Evolutionary conservation across 2,329 filamentous ascomycete genomes (phyloP).

Genomic region (Capronia epimyces): DNA sequence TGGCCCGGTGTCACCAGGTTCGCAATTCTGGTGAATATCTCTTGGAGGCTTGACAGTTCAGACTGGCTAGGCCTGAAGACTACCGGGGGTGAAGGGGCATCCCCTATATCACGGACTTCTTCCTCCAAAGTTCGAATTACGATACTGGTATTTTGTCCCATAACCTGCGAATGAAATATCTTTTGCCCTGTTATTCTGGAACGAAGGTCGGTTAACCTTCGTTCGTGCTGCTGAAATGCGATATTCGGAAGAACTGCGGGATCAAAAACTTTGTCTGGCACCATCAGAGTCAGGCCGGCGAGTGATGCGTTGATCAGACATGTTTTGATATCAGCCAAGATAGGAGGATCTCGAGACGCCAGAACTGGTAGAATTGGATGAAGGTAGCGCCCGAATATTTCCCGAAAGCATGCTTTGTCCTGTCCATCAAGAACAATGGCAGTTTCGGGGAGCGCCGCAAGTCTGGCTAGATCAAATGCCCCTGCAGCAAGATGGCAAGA

Average conservation of each 20-base stretch:
- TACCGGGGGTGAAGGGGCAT: conserved; percentile 58
- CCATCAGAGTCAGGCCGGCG: conserved; percentile 69
- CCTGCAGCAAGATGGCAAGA: conserved; percentile 1
- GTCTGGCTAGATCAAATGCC: background rate
- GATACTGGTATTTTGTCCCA: conserved; percentile 62
- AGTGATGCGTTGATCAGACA: conserved; percentile 74
- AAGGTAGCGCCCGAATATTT: conserved; percentile 11
- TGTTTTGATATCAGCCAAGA: conserved; percentile 41
- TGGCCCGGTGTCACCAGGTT: conserved; percentile 1
- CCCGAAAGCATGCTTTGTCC: conserved; percentile 3
- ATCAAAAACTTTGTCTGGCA: conserved; percentile 82
- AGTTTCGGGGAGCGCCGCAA: conserved; percentile 4
- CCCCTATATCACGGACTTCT: conserved; percentile 60
- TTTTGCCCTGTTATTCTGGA: conserved; percentile 56
- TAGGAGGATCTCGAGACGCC: background rate
- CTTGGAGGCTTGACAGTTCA: conserved; percentile 66
- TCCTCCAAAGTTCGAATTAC: conserved; percentile 59
- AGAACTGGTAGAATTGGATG: conserved; percentile 10
- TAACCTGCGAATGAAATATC: conserved; percentile 61
- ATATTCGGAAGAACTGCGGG: conserved; percentile 61
- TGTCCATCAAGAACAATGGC: conserved; percentile 4
- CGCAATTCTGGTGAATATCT: conserved; percentile 62
- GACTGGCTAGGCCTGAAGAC: conserved; percentile 68
- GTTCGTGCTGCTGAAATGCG: conserved; percentile 55
- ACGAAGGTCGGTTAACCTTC: conserved; percentile 53